Evolutionary conservation across 441 rosid species (phyloP).

Genomic region (Populus hybrid): DNA sequence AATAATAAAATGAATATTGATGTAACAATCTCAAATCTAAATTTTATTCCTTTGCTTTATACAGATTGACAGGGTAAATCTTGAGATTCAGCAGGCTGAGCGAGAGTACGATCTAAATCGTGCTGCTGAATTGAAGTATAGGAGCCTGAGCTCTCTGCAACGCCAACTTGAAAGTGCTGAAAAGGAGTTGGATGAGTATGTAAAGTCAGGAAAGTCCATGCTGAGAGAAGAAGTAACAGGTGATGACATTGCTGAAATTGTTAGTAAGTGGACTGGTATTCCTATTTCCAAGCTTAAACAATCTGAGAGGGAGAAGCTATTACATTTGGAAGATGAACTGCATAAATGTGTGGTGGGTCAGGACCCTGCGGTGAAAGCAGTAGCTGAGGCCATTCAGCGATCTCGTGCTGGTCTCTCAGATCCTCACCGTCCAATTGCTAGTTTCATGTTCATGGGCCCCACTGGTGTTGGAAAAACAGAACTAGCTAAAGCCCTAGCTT

Average conservation of each 20-base stretch:
- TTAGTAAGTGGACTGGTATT: conserved; percentile 97
- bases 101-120: conserved; percentile 97
- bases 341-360: conserved; percentile 94
- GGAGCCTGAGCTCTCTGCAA: conserved; percentile 84
- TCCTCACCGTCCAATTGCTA: conserved; percentile 95
- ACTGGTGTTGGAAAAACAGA: conserved; percentile 99
- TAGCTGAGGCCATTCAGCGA: conserved; percentile 95
- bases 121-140: conserved; percentile 97
- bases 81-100: conserved; percentile 98
- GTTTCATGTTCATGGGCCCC: conserved; percentile 99
- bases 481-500: conserved; percentile 89
- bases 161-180: conserved; percentile 81
- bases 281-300: conserved; percentile 95
- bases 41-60: background rate
- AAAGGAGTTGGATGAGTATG: conserved; percentile 80
- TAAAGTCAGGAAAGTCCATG: conserved; percentile 93
- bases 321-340: conserved; percentile 80
- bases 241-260: conserved; percentile 89
- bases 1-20: background rate
- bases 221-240: conserved; percentile 94
- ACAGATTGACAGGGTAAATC: conserved; percentile 89
- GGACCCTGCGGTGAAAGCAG: conserved; percentile 84
- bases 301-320: conserved; percentile 81
- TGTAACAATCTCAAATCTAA: background rate
- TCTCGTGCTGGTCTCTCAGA: conserved; percentile 97